Evolutionary conservation across 169 alveolate species (phyloP), one percentile per base, ranked within the genome.

Genomic region (Plasmodium gonderi): DNA sequence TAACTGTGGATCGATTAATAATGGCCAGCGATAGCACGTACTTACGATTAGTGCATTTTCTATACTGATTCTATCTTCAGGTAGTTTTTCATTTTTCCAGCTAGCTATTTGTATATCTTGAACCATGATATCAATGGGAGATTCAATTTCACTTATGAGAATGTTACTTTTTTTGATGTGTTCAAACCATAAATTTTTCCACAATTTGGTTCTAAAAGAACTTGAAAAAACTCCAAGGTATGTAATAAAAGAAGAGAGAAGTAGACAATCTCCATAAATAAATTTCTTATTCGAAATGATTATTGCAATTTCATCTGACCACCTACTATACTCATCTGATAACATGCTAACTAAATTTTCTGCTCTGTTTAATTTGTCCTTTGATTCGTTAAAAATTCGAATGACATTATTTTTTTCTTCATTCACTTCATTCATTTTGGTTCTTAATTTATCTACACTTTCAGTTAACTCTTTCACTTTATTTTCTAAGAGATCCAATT

Each of bases 31-130:
- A 67, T 98, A 96, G 82, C 99, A 98, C 72, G 98, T 96, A 11
- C 98, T 96, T 49, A 98, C 97, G 44, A 98, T 97, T 14, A 98
- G 95, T 2, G 99, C 99, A 93, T 98, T 98, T 95, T 98, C 99
- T 36, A 98, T 96, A 42, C 99, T 97, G 94, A 98, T 96, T 95
- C 98, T 98, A 97, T 98, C 99, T 8, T 99, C 96, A 45, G 99
- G 99, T 40, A 98, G 95, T 42, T 99, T 99, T 87, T 98, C 99
- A 91, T 98, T 98, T 94, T 98, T 98, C 99, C 99, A 98, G 47
- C 95, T 90, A 31, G 99, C 99, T 67, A 97, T 97, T 68, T 97
- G 98, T 29, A 99, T 98, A 80, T 98, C 99, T 38, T 97, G 97
- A 12, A 98, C 97, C 76, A 98, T 96, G 14, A 98, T 97, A 75